Evolutionary conservation across 2,329 filamentous ascomycete species (phyloP).

Genomic region (Monilinia polystroma): DNA sequence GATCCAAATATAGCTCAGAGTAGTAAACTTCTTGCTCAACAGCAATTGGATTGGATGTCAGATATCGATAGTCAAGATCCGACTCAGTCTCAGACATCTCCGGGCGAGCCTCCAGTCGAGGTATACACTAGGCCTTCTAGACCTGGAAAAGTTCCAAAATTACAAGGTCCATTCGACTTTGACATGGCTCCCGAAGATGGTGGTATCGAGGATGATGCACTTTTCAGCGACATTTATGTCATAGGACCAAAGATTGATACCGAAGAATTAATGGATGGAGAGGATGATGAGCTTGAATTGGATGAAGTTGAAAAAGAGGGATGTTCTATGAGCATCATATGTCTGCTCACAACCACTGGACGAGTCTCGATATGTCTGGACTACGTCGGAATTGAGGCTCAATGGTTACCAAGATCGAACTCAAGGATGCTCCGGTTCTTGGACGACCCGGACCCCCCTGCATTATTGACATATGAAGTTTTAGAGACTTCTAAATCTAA

Average conservation of each 20-base stretch:
- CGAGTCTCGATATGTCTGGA: constrained; percentile 62
- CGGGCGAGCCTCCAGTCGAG: constrained; percentile 52
- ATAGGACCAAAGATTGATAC: constrained; percentile 62
- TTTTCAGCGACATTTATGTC: constrained; percentile 60
- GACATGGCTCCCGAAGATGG: constrained; percentile 48
- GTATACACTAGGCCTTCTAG: constrained; percentile 57
- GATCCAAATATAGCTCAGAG: constrained; percentile 53
- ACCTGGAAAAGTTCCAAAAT: constrained; percentile 57
- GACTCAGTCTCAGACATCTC: constrained; percentile 50
- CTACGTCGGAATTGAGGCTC: constrained; percentile 61
- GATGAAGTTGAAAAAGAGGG: constrained; percentile 59
- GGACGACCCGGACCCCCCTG: constrained; percentile 45
- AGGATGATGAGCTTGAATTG: constrained; percentile 55
- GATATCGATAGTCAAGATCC: constrained; percentile 64
- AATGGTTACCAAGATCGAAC: constrained; percentile 60
- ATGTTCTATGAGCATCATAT: constrained; percentile 58
- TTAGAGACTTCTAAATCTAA: constrained; percentile 57
- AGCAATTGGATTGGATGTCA: constrained; percentile 67
- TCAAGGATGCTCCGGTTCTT: constrained; percentile 46
- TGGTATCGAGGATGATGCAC: constrained; percentile 55
- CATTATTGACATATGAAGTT: constrained; percentile 60
- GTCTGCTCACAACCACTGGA: constrained; percentile 59
- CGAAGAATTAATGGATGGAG: constrained; percentile 61
- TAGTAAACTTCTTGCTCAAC: constrained; percentile 58
- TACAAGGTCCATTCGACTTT: constrained; percentile 63